These are phyloP conservation scores for Podospora pseudocomata DNA, from an alignment of 495 filamentous ascomycete species.

Conservation along the genomic window DNA sequence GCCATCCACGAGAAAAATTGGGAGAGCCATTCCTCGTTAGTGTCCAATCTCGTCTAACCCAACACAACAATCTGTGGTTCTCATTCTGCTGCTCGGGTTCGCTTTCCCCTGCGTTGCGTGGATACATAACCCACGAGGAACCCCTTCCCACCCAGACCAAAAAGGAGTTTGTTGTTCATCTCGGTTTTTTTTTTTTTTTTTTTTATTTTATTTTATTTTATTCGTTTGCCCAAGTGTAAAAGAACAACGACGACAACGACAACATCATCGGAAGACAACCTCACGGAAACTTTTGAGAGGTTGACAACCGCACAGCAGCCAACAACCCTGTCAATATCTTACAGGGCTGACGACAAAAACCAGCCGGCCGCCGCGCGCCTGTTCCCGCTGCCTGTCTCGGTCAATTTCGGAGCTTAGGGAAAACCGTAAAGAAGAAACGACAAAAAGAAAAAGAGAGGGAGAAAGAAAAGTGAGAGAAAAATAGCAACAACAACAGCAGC, in stretches of 20 bases:
- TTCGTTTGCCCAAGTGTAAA: neutral
- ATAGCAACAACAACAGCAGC: neutral
- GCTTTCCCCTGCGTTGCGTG: constrained; percentile 9
- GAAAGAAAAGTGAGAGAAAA: neutral
- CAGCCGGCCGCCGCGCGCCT: neutral
- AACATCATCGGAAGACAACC: constrained; percentile 3
- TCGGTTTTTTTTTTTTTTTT: neutral
- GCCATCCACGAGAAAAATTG: constrained; percentile 20
- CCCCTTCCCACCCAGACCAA: constrained; percentile 12
- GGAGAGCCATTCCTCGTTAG: constrained; percentile 7
- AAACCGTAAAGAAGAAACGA: constrained; percentile 16
- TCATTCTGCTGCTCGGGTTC: neutral
- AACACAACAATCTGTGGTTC: neutral
- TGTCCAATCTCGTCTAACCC: constrained; percentile 16
- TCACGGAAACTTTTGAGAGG: neutral
- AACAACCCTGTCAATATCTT: neutral
- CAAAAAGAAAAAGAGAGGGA: neutral
- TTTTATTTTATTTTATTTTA: neutral
- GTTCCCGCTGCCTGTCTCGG: constrained; percentile 23
- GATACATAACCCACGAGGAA: constrained; percentile 29
- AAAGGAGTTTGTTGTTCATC: neutral
- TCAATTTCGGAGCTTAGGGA: constrained; percentile 19
- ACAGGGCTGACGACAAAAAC: neutral
- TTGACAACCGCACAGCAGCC: neutral
- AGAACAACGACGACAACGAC: neutral